Evolutionary conservation across 2,329 filamentous ascomycete species (phyloP), one percentile per base, ranked within the genome.

Genomic region (Claviceps pusilla): DNA sequence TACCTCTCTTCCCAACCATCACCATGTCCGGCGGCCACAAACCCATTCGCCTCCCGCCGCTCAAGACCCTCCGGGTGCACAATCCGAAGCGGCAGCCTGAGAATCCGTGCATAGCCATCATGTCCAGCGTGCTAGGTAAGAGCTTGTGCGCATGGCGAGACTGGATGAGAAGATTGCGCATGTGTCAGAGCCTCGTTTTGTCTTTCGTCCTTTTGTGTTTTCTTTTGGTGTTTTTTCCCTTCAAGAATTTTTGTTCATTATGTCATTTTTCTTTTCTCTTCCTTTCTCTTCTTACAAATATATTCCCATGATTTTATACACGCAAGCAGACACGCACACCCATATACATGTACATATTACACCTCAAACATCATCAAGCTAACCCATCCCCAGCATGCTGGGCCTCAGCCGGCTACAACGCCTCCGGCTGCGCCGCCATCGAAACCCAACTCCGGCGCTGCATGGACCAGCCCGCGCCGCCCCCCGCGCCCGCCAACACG

Each of bases 401-500:
- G 87, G 87, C 87, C 1, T 90, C 87, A 2, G 79, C 83, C 35
- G 87, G 87, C 50, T 84, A 84, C 69, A 84, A 72, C 66, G 73
- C 77, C 6, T 65, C 74, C 12, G 80, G 79, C 42, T 84, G 81
- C 66, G 73, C 74, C 29, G 72, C 74, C 46, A 65, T 84, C 59
- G 81, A 84, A 68, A 74, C 75, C 54, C 74, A 80, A 53, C 72
- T 86, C 56, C 77, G 83, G 33, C 68, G 70, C 37, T 86, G 82
- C 71, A 95, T 96, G 89, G 91, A 97, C 73, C 79, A 79, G 54
- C 83, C 84, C 58, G 81, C 64, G 75, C 75, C 68, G 56, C 62
- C 70, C 47, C 62, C 70, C 12, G 65, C 68, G 52, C 64, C 67
- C 37, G 79, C 80, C 66, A 88, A 84, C 73, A 91, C 83, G 68